Conservation (phyloP, 495 filamentous ascomycete genomes). For the Aspergillus sclerotiicarbonarius region DNA sequence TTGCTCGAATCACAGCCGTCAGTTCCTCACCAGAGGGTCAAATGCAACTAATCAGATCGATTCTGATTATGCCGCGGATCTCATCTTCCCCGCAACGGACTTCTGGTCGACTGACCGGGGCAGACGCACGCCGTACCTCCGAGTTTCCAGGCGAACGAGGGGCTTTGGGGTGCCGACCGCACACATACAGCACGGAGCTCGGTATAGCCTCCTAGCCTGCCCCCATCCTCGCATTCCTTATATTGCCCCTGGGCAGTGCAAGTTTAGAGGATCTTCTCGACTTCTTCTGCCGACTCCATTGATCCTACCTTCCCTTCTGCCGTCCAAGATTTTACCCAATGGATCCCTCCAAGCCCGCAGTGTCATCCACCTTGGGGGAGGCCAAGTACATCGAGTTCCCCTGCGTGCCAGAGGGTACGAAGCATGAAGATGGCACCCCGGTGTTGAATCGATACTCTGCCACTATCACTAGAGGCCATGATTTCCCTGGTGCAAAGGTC, state of each 20-base stretch:
- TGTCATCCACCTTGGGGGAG: slow-evolving; percentile 30
- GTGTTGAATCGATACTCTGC: slow-evolving; percentile 70
- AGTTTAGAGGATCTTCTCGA: neutral
- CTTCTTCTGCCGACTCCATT: neutral
- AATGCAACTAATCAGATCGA: slow-evolving; percentile 4
- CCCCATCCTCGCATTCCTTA: slow-evolving; percentile 1
- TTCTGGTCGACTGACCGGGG: slow-evolving; percentile 16
- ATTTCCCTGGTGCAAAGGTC: slow-evolving; percentile 91
- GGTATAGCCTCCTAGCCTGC: neutral
- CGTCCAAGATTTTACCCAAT: slow-evolving; percentile 15
- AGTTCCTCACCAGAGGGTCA: slow-evolving; percentile 3
- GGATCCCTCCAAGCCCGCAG: slow-evolving; percentile 26
- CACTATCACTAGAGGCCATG: slow-evolving; percentile 76
- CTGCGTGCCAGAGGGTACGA: slow-evolving; percentile 53
- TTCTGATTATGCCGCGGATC: slow-evolving; percentile 6
- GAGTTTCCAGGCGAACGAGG: slow-evolving; percentile 30
- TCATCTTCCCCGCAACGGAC: slow-evolving; percentile 25
- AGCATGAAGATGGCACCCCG: slow-evolving; percentile 57
- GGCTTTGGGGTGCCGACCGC: slow-evolving; percentile 27
- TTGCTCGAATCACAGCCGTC: slow-evolving; percentile 12
- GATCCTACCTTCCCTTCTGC: neutral
- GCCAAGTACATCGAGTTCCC: slow-evolving; percentile 63
- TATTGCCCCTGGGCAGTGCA: neutral
- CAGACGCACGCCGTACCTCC: slow-evolving; percentile 31
- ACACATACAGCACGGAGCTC: slow-evolving; percentile 8